Evolutionary conservation across 352 stramenopile genomes (phyloP).

Genomic region (Globisporangium paddicum): DNA sequence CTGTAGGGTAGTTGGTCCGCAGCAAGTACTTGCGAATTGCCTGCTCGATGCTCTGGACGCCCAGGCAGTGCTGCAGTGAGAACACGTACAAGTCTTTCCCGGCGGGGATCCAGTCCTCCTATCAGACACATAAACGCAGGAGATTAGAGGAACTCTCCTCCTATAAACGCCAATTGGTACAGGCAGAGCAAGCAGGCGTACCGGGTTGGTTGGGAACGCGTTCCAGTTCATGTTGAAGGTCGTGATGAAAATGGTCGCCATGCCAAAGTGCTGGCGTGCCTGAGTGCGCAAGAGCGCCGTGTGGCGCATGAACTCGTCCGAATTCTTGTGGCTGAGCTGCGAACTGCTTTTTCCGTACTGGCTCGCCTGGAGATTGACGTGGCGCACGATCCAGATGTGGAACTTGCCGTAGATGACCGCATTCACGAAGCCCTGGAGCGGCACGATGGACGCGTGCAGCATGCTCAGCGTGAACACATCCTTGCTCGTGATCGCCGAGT

Average conservation of each 20-base stretch:
- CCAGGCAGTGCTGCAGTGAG: constrained; percentile 71
- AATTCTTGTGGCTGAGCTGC: constrained; percentile 37
- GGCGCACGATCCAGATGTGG: constrained; percentile 70
- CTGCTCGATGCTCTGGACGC: constrained; percentile 59
- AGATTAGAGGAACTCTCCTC: neutral
- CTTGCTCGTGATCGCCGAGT: constrained; percentile 48
- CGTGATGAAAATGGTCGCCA: constrained; percentile 72
- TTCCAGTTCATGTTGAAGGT: constrained; percentile 82
- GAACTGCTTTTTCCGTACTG: constrained; percentile 24
- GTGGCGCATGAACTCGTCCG: constrained; percentile 31
- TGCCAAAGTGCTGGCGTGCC: constrained; percentile 62
- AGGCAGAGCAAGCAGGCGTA: constrained; percentile 8
- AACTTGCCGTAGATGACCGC: constrained; percentile 86
- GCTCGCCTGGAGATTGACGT: constrained; percentile 38
- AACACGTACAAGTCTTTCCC: constrained; percentile 82
- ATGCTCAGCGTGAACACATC: constrained; percentile 61
- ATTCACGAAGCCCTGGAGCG: constrained; percentile 80
- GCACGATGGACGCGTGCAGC: constrained; percentile 74
- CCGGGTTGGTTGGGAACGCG: constrained; percentile 55
- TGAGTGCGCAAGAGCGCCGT: constrained; percentile 32
- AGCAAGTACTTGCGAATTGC: constrained; percentile 66
- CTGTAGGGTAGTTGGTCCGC: constrained; percentile 74
- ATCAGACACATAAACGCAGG: neutral
- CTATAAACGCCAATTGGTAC: too few relatives aligned
- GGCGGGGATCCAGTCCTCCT: constrained; percentile 69